These are phyloP conservation scores for Penicillium sp. DNA, from an alignment of 2,329 filamentous ascomycete species.

Conservation along the genomic window DNA sequence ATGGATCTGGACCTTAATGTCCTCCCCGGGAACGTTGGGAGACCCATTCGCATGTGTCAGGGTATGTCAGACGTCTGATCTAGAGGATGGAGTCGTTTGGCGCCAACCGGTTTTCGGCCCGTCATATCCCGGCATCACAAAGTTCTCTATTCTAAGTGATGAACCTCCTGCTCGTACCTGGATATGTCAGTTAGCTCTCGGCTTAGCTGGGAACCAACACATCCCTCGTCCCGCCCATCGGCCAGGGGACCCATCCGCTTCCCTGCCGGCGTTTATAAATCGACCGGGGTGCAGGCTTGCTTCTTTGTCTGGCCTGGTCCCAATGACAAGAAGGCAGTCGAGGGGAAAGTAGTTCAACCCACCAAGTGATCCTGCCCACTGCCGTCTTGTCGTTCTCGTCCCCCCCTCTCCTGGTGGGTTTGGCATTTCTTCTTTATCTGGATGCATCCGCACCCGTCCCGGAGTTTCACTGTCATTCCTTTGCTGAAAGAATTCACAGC, in stretches of 20 bases:
- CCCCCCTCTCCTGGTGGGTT: background rate
- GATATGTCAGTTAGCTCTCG: too few species aligned
- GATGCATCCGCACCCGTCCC: too few species aligned
- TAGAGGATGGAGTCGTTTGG: background rate
- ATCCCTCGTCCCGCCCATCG: background rate
- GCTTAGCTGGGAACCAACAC: background rate
- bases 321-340: constrained; percentile 18
- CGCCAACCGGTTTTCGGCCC: background rate
- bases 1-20: constrained; percentile 5
- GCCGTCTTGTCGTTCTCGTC: constrained; percentile 1
- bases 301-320: constrained; percentile 26
- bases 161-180: too few species aligned
- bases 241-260: constrained; percentile 1
- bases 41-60: background rate
- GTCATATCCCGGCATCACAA: too few species aligned
- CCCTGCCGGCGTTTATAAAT: constrained; percentile 17
- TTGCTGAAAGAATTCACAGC: too few species aligned
- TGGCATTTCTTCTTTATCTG: constrained; percentile 17
- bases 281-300: constrained; percentile 12
- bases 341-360: constrained; percentile 1
- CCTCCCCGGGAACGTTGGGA: background rate
- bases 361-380: constrained; percentile 8
- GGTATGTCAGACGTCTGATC: too few species aligned
- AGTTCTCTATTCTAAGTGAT: too few species aligned
- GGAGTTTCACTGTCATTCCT: too few species aligned